Conservation (phyloP, 2,329 filamentous ascomycete species). For the Neopestalotiopsis sp. region DNA sequence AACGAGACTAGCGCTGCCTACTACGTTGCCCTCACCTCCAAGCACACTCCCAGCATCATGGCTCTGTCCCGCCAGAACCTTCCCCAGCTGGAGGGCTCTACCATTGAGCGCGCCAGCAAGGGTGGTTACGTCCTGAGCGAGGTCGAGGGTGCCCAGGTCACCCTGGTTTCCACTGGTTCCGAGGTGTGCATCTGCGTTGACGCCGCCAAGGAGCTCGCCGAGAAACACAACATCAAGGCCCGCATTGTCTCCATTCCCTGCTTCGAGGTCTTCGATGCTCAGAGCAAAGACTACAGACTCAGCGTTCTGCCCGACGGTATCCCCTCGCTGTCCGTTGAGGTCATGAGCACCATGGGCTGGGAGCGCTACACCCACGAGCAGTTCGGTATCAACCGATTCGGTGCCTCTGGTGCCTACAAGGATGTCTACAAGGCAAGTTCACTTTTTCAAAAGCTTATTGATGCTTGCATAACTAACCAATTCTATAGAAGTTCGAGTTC, state of each 20-base stretch:
- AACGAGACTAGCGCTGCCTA: slow-evolving; percentile 99
- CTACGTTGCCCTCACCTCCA: slow-evolving; percentile 90
- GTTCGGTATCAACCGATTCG: slow-evolving; percentile 98
- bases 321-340: slow-evolving; percentile 91
- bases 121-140: slow-evolving; percentile 93
- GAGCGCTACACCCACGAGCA: slow-evolving; percentile 99
- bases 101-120: slow-evolving; percentile 88
- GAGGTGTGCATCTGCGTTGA: slow-evolving; percentile 95
- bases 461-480: slow-evolving; percentile 41
- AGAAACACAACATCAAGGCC: slow-evolving; percentile 85
- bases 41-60: slow-evolving; percentile 89
- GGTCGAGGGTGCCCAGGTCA: slow-evolving; percentile 82
- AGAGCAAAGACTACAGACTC: slow-evolving; percentile 94
- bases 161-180: slow-evolving; percentile 92
- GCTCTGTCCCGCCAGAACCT: slow-evolving; percentile 98
- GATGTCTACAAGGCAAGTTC: slow-evolving; percentile 86
- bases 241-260: slow-evolving; percentile 96
- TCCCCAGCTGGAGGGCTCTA: slow-evolving; percentile 94
- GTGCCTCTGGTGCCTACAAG: slow-evolving; percentile 96
- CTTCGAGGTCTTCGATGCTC: slow-evolving; percentile 94
- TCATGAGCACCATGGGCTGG: slow-evolving; percentile 97
- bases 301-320: slow-evolving; percentile 93
- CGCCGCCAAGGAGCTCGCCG: slow-evolving; percentile 87
- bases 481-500: slow-evolving; percentile 93
- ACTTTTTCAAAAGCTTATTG: not conserved